Evolutionary conservation across 2,329 filamentous ascomycete genomes (phyloP).

Genomic region (Colletotrichum australisinense): DNA sequence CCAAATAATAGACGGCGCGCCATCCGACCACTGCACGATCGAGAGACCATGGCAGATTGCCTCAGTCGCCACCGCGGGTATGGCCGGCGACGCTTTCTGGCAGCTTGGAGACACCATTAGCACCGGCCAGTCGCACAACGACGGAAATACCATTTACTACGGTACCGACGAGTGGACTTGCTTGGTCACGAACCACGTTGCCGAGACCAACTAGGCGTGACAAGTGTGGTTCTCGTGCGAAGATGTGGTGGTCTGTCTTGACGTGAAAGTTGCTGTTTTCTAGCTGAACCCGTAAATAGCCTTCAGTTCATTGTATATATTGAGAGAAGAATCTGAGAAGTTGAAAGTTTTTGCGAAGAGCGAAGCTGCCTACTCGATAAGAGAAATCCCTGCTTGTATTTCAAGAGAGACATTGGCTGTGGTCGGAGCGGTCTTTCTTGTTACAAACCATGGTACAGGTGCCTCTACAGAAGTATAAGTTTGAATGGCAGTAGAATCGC

Average conservation of each 20-base stretch:
- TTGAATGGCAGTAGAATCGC: too few relatives aligned
- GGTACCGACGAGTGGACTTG: slow-evolving; percentile 54
- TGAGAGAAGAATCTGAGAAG: not conserved
- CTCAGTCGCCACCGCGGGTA: slow-evolving; percentile 44
- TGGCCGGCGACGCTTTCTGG: slow-evolving; percentile 53
- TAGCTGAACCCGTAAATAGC: not conserved
- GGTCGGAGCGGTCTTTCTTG: too few relatives aligned
- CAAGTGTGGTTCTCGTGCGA: not conserved
- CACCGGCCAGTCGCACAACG: slow-evolving; percentile 53
- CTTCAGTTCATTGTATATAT: slow-evolving; percentile 19
- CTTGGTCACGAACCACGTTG: slow-evolving; percentile 56
- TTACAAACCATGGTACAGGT: too few relatives aligned
- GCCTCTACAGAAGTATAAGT: too few relatives aligned
- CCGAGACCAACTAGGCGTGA: slow-evolving; percentile 12
- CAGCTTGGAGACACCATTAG: slow-evolving; percentile 54
- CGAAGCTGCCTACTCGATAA: not conserved
- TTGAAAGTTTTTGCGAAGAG: not conserved
- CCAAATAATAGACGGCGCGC: slow-evolving; percentile 38
- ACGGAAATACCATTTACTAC: slow-evolving; percentile 59
- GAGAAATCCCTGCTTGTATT: too few relatives aligned
- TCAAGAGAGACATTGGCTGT: not conserved
- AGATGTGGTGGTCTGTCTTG: not conserved
- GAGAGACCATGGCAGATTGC: slow-evolving; percentile 62
- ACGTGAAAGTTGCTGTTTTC: not conserved
- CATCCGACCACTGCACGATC: slow-evolving; percentile 43